Evolutionary conservation across 331 rosid genomes (phyloP).

Genomic region (Arachis monticola): DNA sequence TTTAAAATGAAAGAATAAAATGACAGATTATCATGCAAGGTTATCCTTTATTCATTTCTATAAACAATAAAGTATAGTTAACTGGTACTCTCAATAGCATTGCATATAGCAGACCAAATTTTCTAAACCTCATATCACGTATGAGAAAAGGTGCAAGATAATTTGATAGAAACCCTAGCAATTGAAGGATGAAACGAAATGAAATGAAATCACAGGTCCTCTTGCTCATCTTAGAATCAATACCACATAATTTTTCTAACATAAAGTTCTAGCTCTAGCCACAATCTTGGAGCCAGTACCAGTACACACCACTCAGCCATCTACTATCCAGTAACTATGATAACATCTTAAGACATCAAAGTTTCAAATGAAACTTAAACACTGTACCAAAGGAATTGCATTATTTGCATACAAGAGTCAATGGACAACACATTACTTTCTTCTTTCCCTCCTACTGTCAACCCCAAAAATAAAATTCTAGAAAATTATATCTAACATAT

Average conservation of each 20-base stretch:
- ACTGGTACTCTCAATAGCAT: neutral
- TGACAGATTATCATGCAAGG: neutral
- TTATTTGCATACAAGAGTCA: neutral
- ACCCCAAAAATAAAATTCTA: constrained; percentile 8
- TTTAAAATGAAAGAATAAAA: neutral
- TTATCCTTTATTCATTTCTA: neutral
- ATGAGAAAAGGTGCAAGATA: too few species aligned
- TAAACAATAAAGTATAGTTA: neutral
- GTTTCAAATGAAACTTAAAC: too few species aligned
- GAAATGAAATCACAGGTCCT: too few species aligned
- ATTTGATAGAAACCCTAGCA: too few species aligned
- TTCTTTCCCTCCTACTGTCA: too few species aligned
- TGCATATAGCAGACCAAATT: neutral
- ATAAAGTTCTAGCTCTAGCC: too few species aligned
- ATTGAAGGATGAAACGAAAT: too few species aligned
- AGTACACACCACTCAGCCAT: neutral
- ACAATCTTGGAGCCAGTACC: neutral
- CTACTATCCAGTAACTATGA: neutral
- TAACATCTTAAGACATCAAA: neutral
- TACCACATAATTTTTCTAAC: too few species aligned
- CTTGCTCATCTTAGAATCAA: too few species aligned
- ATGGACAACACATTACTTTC: neutral
- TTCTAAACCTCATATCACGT: neutral
- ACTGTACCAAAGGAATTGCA: neutral
- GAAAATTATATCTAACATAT: neutral